Conservation (phyloP, 148 eudicot genomes). For the Tetragonia tetragonoides region DNA sequence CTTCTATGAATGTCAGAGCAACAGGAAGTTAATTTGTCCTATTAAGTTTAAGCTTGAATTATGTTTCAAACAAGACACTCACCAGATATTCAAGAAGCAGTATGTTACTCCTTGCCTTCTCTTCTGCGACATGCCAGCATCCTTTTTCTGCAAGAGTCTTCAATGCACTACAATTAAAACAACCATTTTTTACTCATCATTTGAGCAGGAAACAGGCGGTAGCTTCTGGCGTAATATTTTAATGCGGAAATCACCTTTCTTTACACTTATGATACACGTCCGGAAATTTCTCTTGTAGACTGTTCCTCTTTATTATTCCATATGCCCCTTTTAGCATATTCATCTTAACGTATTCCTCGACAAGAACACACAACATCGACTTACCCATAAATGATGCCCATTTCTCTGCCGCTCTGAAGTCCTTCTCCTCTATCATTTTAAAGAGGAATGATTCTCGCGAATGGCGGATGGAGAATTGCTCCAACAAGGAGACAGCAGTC, state of each 20-base stretch:
- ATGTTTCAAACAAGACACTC: conserved; percentile 21
- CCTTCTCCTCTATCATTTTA: conserved; percentile 57
- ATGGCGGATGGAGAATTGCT: conserved; percentile 62
- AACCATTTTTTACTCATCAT: conserved; percentile 17
- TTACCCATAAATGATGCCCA: conserved; percentile 92
- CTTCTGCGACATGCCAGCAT: conserved; percentile 93
- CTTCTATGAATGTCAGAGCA: neutral
- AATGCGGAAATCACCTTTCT: conserved; percentile 59
- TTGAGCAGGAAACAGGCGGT: conserved; percentile 8
- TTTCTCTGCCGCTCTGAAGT: conserved; percentile 87
- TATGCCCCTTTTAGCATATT: conserved; percentile 62
- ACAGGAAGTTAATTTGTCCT: neutral
- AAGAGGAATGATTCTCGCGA: conserved; percentile 63
- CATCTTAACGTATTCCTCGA: conserved; percentile 58
- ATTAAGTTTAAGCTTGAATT: neutral
- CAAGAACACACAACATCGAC: conserved; percentile 67
- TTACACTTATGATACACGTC: conserved; percentile 73
- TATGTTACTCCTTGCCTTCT: conserved; percentile 54
- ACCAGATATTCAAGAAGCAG: conserved; percentile 86
- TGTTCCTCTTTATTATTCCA: conserved; percentile 72
- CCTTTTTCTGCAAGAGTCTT: conserved; percentile 96
- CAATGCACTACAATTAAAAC: conserved; percentile 53
- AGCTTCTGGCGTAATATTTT: conserved; percentile 18
- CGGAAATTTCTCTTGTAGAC: conserved; percentile 72
- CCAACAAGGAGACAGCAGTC: conserved; percentile 72